Evolutionary conservation across 2,329 filamentous ascomycete genomes (phyloP).

Genomic region (Calonectria pseudoreteaudii): DNA sequence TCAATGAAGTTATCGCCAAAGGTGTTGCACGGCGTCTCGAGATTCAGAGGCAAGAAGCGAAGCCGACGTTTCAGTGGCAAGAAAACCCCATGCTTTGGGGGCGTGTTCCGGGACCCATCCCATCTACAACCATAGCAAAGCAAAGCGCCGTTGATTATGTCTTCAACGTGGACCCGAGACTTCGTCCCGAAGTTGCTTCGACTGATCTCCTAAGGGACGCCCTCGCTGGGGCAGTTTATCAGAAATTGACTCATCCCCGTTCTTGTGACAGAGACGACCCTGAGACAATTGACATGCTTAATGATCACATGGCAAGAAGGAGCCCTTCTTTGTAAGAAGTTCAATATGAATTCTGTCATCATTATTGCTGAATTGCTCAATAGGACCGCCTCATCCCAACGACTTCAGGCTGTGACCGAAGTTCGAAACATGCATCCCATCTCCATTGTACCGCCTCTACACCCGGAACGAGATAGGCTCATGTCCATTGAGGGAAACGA

Average conservation of each 20-base stretch:
- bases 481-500: conserved; percentile 23
- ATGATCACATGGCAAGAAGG: background rate
- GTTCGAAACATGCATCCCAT: conserved; percentile 24
- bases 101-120: background rate
- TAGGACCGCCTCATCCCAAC: conserved; percentile 24
- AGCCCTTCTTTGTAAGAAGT: conserved; percentile 1
- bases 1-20: conserved; percentile 34
- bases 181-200: background rate
- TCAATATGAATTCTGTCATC: background rate
- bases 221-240: background rate
- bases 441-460: background rate
- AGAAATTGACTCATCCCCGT: background rate
- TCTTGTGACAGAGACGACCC: background rate
- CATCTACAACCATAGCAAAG: background rate
- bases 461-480: background rate
- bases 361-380: background rate
- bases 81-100: background rate
- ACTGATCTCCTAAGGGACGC: background rate
- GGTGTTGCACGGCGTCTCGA: conserved; percentile 35
- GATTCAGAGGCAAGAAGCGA: conserved; percentile 7
- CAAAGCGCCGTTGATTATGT: background rate
- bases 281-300: background rate
- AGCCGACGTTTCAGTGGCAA: background rate
- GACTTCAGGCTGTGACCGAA: conserved; percentile 35
- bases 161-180: background rate